Conservation (phyloP, 768 basidiomycete species). For the Cystofilobasidium bisporidii region DNA sequence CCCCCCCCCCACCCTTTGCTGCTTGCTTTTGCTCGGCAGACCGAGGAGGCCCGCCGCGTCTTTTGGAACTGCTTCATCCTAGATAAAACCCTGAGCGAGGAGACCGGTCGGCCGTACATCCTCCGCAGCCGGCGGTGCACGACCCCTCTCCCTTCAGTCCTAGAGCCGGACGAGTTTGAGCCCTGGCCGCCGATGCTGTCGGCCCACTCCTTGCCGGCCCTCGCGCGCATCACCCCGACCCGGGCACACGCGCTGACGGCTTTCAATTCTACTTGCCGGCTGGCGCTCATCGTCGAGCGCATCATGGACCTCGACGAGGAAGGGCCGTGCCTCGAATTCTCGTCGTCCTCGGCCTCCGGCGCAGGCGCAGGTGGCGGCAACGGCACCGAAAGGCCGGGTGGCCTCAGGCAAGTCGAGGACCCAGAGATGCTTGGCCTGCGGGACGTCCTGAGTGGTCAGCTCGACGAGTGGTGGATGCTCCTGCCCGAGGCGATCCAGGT, state of each 20-base stretch:
- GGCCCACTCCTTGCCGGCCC: slow-evolving; percentile 13
- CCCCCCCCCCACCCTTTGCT: too few species aligned
- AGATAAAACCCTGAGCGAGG: slow-evolving; percentile 35
- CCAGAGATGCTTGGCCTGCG: background rate
- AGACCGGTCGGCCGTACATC: slow-evolving; percentile 34
- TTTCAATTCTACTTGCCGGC: slow-evolving; percentile 32
- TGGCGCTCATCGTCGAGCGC: slow-evolving; percentile 33
- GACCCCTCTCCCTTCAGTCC: slow-evolving; percentile 31
- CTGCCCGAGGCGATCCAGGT: slow-evolving; percentile 28
- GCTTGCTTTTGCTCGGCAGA: slow-evolving; percentile 9
- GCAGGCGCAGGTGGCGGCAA: too few species aligned
- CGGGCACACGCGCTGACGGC: slow-evolving; percentile 31
- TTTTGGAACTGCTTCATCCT: slow-evolving; percentile 34
- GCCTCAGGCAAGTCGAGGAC: background rate
- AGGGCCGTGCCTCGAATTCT: background rate
- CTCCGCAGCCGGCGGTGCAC: slow-evolving; percentile 31
- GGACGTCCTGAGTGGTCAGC: slow-evolving; percentile 19
- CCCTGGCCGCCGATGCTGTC: slow-evolving; percentile 33
- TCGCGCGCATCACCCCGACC: slow-evolving; percentile 24
- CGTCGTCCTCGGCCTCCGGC: too few species aligned
- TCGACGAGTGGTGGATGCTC: slow-evolving; percentile 29
- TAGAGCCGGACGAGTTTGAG: slow-evolving; percentile 35
- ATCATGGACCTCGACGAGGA: slow-evolving; percentile 31
- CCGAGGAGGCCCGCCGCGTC: slow-evolving; percentile 31
- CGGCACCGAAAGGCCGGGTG: background rate